phyloP scores from a whole-genome alignment of 345 rosid species.

The Fremontodendron californicum region DNA sequence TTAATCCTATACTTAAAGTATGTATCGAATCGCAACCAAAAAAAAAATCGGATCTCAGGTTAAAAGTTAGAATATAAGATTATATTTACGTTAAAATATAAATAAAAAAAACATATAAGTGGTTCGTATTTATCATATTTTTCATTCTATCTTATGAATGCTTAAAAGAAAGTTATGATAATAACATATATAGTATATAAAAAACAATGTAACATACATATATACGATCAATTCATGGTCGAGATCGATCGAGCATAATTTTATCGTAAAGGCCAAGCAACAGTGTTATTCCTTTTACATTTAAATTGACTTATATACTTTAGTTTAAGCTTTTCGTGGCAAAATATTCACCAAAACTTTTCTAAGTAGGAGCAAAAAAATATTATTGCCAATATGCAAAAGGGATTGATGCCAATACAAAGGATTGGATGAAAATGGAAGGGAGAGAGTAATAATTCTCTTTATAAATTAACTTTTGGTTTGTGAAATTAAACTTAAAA shows the following conservation, averaged over 20 bases:
- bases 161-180: neutral
- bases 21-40: too few relatives aligned
- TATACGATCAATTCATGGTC: too few relatives aligned
- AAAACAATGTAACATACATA: too few relatives aligned
- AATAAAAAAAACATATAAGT: too few relatives aligned
- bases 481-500: neutral
- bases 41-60: too few relatives aligned
- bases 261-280: neutral
- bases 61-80: neutral
- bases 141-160: too few relatives aligned
- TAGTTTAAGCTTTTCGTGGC: conserved; percentile 18
- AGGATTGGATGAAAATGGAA: neutral
- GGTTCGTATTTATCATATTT: too few relatives aligned
- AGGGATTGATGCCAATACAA: conserved; percentile 22
- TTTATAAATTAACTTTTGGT: too few relatives aligned
- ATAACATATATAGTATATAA: neutral
- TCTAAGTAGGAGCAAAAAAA: too few relatives aligned
- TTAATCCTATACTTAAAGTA: too few relatives aligned
- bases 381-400: too few relatives aligned
- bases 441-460: neutral
- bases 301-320: neutral
- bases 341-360: conserved; percentile 25
- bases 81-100: too few relatives aligned
- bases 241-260: neutral
- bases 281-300: neutral